Evolutionary conservation across 169 alveolate species (phyloP), one percentile per base, ranked within the genome.

Genomic region (Nephromyces sp.): DNA sequence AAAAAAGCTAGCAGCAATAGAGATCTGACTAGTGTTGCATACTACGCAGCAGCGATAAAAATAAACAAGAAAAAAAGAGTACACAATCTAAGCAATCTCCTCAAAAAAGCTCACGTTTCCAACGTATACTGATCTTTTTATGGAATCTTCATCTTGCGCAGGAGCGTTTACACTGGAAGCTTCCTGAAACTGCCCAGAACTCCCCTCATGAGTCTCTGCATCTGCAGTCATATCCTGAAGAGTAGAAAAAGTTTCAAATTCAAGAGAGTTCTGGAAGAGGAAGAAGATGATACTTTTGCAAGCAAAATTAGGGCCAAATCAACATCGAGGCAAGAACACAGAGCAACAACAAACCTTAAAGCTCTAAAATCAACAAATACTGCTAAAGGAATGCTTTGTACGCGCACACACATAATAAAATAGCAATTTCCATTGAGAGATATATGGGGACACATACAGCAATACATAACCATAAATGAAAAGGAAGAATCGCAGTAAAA

Each of bases 71-170:
- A 43, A 43, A 43, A 15, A 43, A 15, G 57, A n/a, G n/a, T 43
- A 15, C 68, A 24, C 8, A 24, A 62, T 8, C 15, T 15, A 15
- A 15, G 68, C 8, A 62, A 8, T 15, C 68, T 8, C 68, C 8
- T 8, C 15, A 15, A 21, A 15, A 15, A n/a, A n/a, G 8, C 68
- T 8, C 57, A 69, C 75, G n/a, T 69, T 69, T 3, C 75, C 75
- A 24, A 69, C 75, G 43, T 69, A 69, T 6, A 69, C 75, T 1
- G 75, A 69, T 0, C 75, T 66, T 2, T 62, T 66, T 25, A 52
- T 68, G 2, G 57, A 66, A 6, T 69, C 75, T 24, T 69, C 75
- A 0, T n/a, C n/a, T n/a, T n/a, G n/a, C n/a, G n/a, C n/a, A n/a
- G n/a, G n/a, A n/a, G n/a, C n/a, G n/a, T 43, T 43, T n/a, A 15